These are phyloP conservation scores for Prillingera fragicola DNA, from an alignment of 1,284 basidiomycete species.

Conservation along the genomic window DNA sequence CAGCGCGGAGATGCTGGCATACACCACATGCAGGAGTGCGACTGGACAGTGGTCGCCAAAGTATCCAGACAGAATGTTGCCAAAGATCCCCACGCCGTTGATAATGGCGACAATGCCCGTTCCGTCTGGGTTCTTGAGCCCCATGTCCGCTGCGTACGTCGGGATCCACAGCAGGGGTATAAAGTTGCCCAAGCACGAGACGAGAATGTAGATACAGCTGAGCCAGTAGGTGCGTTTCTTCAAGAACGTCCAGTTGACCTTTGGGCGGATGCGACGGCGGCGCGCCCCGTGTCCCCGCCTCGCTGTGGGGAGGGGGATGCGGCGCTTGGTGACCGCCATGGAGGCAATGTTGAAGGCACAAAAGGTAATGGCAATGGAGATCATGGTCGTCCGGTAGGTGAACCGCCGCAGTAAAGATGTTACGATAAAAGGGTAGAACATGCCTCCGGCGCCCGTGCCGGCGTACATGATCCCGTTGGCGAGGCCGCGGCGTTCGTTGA, in stretches of 20 bases:
- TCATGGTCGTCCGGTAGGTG: conserved; percentile 43
- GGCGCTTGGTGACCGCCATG: conserved; percentile 36
- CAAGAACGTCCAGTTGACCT: conserved; percentile 28
- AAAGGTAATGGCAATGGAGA: conserved; percentile 34
- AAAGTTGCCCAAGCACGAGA: conserved; percentile 43
- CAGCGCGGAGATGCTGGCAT: conserved; percentile 33
- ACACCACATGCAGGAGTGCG: conserved; percentile 29
- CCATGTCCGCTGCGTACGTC: conserved; percentile 37
- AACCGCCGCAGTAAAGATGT: conserved; percentile 31
- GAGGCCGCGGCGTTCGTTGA: conserved; percentile 27
- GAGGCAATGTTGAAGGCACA: conserved; percentile 24
- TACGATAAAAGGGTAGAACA: conserved; percentile 41
- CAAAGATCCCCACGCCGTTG: conserved; percentile 43
- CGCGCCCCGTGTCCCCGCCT: not conserved
- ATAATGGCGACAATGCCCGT: conserved; percentile 40
- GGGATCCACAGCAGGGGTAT: conserved; percentile 45
- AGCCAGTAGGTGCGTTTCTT: conserved; percentile 22
- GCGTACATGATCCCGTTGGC: conserved; percentile 32
- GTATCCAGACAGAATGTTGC: conserved; percentile 36
- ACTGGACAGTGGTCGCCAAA: conserved; percentile 39
- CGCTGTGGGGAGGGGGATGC: conserved; percentile 29
- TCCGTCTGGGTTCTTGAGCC: conserved; percentile 33
- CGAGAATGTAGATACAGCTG: conserved; percentile 29
- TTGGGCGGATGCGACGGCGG: not conserved
- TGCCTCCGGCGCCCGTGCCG: conserved; percentile 38